phyloP scores from a whole-genome alignment of 331 rosid species.

The Stylosanthes scabra region DNA sequence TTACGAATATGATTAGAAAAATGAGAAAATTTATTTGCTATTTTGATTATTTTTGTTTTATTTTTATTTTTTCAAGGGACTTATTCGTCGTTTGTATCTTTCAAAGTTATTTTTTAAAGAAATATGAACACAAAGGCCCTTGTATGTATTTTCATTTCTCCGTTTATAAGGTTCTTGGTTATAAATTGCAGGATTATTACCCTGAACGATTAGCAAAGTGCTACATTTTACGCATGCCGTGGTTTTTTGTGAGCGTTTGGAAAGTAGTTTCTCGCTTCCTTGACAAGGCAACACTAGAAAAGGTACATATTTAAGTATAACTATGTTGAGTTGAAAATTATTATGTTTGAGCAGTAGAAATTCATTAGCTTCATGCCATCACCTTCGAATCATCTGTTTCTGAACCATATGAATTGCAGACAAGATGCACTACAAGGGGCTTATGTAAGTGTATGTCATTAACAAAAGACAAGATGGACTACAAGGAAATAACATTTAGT shows the following conservation, averaged over 20 bases:
- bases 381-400: background rate
- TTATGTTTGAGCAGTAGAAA: background rate
- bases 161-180: background rate
- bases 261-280: constrained; percentile 86
- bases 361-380: constrained; percentile 15
- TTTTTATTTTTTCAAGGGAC: too few species aligned
- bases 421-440: too few species aligned
- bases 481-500: too few species aligned
- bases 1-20: too few species aligned
- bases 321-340: constrained; percentile 12
- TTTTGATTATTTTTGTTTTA: too few species aligned
- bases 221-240: constrained; percentile 81
- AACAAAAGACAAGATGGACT: too few species aligned
- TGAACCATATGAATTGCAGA: background rate
- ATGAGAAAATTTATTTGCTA: too few species aligned
- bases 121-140: background rate
- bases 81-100: too few species aligned
- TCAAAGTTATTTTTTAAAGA: too few species aligned
- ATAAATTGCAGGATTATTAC: constrained; percentile 74
- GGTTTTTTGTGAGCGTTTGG: constrained; percentile 94
- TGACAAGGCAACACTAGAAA: constrained; percentile 81
- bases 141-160: background rate
- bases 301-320: constrained; percentile 51
- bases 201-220: constrained; percentile 90
- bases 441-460: too few species aligned